Percentiles rank a stretch among this genome's conserved stretches.
Conservation (phyloP, 2,329 filamentous ascomycete genomes). For the Ustulina deusta region DNA sequence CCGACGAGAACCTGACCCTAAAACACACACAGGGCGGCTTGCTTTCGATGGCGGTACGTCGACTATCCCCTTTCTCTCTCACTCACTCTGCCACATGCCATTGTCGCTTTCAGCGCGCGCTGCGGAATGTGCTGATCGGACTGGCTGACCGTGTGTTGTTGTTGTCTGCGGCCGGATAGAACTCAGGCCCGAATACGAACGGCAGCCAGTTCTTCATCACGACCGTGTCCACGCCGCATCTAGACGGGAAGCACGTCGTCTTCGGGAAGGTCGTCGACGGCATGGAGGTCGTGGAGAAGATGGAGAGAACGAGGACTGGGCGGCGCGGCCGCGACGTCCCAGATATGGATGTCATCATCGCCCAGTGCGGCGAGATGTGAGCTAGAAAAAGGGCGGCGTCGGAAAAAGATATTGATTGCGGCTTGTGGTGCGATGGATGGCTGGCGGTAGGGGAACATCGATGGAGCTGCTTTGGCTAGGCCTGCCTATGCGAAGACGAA, state of each 20-base stretch:
- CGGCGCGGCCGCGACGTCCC: conserved; percentile 81
- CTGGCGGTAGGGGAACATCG: too few relatives aligned
- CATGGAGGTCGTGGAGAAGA: conserved; percentile 90
- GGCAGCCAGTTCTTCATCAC: conserved; percentile 99
- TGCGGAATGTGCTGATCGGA: neutral
- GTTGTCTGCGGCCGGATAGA: conserved; percentile 64
- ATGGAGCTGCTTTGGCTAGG: neutral
- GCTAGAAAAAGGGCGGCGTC: neutral
- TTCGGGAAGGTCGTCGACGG: conserved; percentile 92
- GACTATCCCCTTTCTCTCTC: neutral
- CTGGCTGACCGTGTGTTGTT: neutral
- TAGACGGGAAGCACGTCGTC: conserved; percentile 94
- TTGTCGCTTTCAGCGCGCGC: neutral
- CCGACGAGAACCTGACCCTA: conserved; percentile 88
- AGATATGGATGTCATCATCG: conserved; percentile 83
- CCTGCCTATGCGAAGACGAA: neutral
- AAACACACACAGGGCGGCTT: conserved; percentile 85
- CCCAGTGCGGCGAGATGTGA: conserved; percentile 94
- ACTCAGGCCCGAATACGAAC: conserved; percentile 91
- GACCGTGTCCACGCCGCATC: conserved; percentile 84
- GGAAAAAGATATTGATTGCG: neutral
- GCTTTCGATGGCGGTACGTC: conserved; percentile 89
- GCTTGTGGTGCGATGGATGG: neutral
- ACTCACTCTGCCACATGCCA: neutral
- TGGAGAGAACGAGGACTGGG: conserved; percentile 89